Evolutionary conservation across 345 rosid species (phyloP).

Genomic region (Brassica juncea): DNA sequence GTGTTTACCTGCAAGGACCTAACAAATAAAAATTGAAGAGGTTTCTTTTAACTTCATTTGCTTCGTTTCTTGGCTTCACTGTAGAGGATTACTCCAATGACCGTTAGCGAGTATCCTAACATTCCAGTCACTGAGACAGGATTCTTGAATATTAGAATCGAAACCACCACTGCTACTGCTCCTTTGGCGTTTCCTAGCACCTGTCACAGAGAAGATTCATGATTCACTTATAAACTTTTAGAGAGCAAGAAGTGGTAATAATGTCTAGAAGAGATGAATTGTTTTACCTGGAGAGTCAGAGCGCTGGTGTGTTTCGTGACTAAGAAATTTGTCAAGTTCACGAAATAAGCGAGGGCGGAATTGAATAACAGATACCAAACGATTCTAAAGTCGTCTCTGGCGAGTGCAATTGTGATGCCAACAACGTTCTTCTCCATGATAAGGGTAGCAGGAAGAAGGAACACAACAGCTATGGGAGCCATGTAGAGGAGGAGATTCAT

Average conservation of each 20-base stretch:
- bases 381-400: slow-evolving; percentile 83
- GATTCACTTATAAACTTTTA: not conserved
- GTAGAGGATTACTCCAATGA: slow-evolving; percentile 88
- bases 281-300: slow-evolving; percentile 87
- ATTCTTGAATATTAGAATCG: slow-evolving; percentile 90
- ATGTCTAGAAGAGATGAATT: not conserved
- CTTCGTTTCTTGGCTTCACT: slow-evolving; percentile 97
- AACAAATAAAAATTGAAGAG: slow-evolving; percentile 29
- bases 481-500: slow-evolving; percentile 97
- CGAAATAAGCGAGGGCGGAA: slow-evolving; percentile 91
- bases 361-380: slow-evolving; percentile 95
- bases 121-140: slow-evolving; percentile 96
- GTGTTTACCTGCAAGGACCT: slow-evolving; percentile 26
- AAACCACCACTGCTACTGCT: slow-evolving; percentile 96
- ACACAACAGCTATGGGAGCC: slow-evolving; percentile 97
- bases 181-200: slow-evolving; percentile 99
- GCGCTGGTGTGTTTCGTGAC: slow-evolving; percentile 99
- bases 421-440: slow-evolving; percentile 95
- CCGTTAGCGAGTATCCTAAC: slow-evolving; percentile 91
- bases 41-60: slow-evolving; percentile 51
- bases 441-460: slow-evolving; percentile 91
- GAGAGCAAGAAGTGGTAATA: not conserved
- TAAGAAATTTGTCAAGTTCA: slow-evolving; percentile 94
- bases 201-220: slow-evolving; percentile 40
- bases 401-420: slow-evolving; percentile 92